Base-by-base conservation (phyloP, 805 yeast genomes). In the Kazachstania africana region DNA sequence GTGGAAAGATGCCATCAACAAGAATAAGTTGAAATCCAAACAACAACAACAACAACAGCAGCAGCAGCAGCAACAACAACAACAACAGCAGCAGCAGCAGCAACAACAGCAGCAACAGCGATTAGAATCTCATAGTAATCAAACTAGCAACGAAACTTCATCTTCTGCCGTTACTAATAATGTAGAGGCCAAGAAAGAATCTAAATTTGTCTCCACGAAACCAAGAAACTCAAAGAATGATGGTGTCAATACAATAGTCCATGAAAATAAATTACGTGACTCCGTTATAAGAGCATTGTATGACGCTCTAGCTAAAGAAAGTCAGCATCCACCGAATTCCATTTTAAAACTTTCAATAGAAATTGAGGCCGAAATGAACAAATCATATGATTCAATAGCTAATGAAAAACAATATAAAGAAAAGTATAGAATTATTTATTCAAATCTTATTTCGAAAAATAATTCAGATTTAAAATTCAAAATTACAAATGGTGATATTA, bases 1-100 rank as follows among this genome's bases (percentile, higher is more conserved):
- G 23, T 91, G 98, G 98, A 84, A 84, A 50, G 96, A 88, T 40
- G 76, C 75, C 31, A 94, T 88, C 12, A 76, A 76, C 27, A 65
- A 63, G 37, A 80, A 78, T 44, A 78, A 77, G 42, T 18, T 30
- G 16, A 56, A 50, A 29, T 28, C 35, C 8, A 48, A 40, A 29
- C 47, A 30, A 24, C 47, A 34, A 29, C 50, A 25, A 32, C 46
- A 21, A 38, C 15, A 32, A 33, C 33, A 28, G n/a, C 32, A 22
- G n/a, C n/a, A n/a, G n/a, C n/a, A n/a, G n/a, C n/a, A n/a, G n/a
- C n/a, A n/a, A n/a, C n/a, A n/a, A n/a, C n/a, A n/a, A n/a, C n/a
- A n/a, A n/a, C n/a, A n/a, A n/a, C n/a, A n/a, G n/a, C n/a, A n/a
- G n/a, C n/a, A n/a, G n/a, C n/a, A n/a, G n/a, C n/a, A n/a, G n/a